Evolutionary conservation across 306 rosid genomes (phyloP).

Genomic region (Delonix regia): DNA sequence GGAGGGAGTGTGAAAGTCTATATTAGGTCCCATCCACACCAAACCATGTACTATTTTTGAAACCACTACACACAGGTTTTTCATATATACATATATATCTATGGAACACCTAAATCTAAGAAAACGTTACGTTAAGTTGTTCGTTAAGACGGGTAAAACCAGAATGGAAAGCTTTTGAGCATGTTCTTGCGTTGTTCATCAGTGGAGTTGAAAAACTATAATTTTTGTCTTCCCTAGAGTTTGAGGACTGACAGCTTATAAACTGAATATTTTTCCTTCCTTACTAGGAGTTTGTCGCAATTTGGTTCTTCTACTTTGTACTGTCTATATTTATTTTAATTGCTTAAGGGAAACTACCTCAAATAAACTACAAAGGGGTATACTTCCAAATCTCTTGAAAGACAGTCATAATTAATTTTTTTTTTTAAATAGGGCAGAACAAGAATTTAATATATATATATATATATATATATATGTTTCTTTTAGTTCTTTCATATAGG

Average conservation of each 20-base stretch:
- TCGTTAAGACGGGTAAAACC: not conserved
- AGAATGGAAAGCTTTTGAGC: not conserved
- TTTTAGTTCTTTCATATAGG: no score
- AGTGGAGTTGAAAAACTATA: not conserved
- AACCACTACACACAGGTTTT: not conserved
- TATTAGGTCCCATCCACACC: not conserved
- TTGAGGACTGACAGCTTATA: not conserved
- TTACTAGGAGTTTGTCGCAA: not conserved
- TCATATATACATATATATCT: no score
- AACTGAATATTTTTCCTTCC: not conserved
- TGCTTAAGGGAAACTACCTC: no score
- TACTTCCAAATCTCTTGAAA: not conserved
- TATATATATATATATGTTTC: no score
- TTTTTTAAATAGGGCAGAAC: no score
- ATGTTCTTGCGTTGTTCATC: slow-evolving; percentile 18
- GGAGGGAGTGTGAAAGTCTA: not conserved
- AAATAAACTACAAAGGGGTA: not conserved
- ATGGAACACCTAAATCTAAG: not conserved
- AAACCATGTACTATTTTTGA: not conserved
- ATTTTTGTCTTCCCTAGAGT: no score
- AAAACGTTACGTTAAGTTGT: not conserved
- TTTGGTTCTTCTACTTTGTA: not conserved
- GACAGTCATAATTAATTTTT: not conserved
- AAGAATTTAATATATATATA: no score
- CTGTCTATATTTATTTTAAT: no score